Conservation (phyloP, 2,329 filamentous ascomycete species). For the Clonostachys rosea region DNA sequence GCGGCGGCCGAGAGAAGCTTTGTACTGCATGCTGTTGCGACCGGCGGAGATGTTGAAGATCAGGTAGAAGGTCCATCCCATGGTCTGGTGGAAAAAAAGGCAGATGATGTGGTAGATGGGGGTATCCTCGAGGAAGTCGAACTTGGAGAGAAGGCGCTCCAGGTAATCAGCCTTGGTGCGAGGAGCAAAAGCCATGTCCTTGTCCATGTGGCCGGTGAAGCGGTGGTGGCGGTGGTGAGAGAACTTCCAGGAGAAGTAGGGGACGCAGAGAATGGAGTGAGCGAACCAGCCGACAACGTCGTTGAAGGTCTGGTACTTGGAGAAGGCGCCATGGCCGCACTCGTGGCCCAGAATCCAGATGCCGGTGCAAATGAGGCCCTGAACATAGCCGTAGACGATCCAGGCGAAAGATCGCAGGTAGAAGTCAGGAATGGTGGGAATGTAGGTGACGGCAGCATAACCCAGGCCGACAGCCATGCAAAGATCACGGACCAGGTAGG, state of each 20-base stretch:
- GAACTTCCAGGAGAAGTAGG: slow-evolving; percentile 71
- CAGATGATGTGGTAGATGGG: slow-evolving; percentile 50
- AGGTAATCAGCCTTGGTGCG: slow-evolving; percentile 30
- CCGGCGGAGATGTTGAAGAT: slow-evolving; percentile 52
- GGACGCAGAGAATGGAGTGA: slow-evolving; percentile 63
- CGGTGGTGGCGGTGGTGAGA: slow-evolving; percentile 67
- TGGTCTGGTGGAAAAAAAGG: slow-evolving; percentile 57
- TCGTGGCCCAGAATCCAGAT: slow-evolving; percentile 70
- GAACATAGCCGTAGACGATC: slow-evolving; percentile 56
- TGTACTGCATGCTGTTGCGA: slow-evolving; percentile 38
- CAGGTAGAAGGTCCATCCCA: slow-evolving; percentile 62
- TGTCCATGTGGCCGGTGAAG: slow-evolving; percentile 63
- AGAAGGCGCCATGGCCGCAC: slow-evolving; percentile 66
- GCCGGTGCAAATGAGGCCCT: slow-evolving; percentile 63
- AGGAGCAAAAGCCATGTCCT: slow-evolving; percentile 63
- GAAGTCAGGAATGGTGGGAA: slow-evolving; percentile 41
- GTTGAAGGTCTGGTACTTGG: slow-evolving; percentile 50
- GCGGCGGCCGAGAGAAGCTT: slow-evolving; percentile 14
- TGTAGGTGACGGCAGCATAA: slow-evolving; percentile 47
- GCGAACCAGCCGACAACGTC: slow-evolving; percentile 57
- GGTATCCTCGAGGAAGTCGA: slow-evolving; percentile 48
- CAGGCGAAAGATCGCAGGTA: slow-evolving; percentile 42
- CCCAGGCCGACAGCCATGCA: slow-evolving; percentile 40
- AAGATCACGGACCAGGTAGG: slow-evolving; percentile 53
- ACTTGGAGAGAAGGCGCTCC: slow-evolving; percentile 25